phyloP scores from a whole-genome alignment of 2,329 filamentous ascomycete species.

The Ophiostoma sp. region DNA sequence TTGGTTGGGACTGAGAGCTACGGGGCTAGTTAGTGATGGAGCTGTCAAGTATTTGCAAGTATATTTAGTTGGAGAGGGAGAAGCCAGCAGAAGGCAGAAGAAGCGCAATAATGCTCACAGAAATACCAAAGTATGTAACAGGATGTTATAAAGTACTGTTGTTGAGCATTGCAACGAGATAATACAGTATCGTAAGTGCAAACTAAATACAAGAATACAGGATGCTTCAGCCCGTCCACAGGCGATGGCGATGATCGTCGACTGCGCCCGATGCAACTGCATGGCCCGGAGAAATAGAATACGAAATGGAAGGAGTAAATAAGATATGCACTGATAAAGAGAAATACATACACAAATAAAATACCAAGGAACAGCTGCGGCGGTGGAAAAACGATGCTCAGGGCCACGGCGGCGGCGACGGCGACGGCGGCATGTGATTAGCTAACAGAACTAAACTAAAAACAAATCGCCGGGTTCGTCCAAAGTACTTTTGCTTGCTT shows the following conservation, averaged over 20 bases:
- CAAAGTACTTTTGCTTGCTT: background rate
- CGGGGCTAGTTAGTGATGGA: background rate
- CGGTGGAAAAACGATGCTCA: background rate
- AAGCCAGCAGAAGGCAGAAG: background rate
- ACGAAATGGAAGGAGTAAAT: background rate
- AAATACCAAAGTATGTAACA: background rate
- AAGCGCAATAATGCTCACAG: background rate
- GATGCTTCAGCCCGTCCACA: background rate
- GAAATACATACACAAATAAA: background rate
- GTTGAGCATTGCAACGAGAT: too few relatives aligned
- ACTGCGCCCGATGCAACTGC: slow-evolving; percentile 7
- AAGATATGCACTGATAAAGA: background rate
- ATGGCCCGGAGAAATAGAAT: background rate
- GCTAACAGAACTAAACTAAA: background rate
- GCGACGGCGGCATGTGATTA: slow-evolving; percentile 1
- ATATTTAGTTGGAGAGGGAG: background rate
- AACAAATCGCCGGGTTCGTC: slow-evolving; percentile 5
- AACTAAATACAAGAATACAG: background rate
- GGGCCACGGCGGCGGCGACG: background rate
- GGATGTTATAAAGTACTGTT: too few relatives aligned
- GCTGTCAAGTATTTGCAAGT: background rate
- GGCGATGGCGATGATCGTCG: background rate
- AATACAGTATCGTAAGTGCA: background rate
- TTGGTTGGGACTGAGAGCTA: background rate
- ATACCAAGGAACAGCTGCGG: slow-evolving; percentile 5